Percentiles rank a stretch among this genome's conserved stretches.
Evolutionary conservation across 345 rosid species (phyloP).

Genomic region (Citrus mangshanensis): DNA sequence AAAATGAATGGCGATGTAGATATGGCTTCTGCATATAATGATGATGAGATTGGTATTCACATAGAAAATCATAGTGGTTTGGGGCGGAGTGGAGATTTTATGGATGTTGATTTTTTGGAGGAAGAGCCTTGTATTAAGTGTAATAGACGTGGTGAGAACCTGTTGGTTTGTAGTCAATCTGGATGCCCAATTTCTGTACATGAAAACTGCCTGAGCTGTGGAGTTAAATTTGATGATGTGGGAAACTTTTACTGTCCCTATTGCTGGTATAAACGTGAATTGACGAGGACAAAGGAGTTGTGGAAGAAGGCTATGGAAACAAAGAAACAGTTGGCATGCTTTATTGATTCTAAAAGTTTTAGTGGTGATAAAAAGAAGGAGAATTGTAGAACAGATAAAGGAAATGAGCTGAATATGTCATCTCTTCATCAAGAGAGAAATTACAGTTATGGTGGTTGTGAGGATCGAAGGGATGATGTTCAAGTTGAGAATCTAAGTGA

Average conservation of each 20-base stretch:
- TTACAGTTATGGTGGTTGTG: neutral
- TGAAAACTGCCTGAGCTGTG: constrained; percentile 30
- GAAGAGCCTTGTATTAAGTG: constrained; percentile 34
- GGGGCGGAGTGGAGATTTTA: neutral
- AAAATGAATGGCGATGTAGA: neutral
- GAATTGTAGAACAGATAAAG: neutral
- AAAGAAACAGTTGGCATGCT: neutral
- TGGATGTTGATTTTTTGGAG: constrained; percentile 12
- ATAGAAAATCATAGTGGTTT: neutral
- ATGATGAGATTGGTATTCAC: neutral
- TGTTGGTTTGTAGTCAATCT: constrained; percentile 34
- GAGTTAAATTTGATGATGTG: constrained; percentile 37
- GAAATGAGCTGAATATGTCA: neutral
- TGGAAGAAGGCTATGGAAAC: constrained; percentile 24
- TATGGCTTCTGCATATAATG: neutral
- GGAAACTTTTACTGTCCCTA: constrained; percentile 67
- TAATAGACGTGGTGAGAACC: constrained; percentile 27
- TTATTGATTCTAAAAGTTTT: constrained; percentile 17
- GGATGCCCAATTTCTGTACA: constrained; percentile 52
- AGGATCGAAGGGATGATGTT: neutral
- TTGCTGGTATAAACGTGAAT: constrained; percentile 51
- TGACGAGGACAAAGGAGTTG: constrained; percentile 22
- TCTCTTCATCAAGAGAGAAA: neutral
- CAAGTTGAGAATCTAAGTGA: neutral
- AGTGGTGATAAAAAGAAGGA: constrained; percentile 6